Percentiles rank a stretch among this genome's conserved stretches.
Evolutionary conservation across 192 early-diverging fungal genomes (phyloP).

Genomic region (Coemansia sp.): DNA sequence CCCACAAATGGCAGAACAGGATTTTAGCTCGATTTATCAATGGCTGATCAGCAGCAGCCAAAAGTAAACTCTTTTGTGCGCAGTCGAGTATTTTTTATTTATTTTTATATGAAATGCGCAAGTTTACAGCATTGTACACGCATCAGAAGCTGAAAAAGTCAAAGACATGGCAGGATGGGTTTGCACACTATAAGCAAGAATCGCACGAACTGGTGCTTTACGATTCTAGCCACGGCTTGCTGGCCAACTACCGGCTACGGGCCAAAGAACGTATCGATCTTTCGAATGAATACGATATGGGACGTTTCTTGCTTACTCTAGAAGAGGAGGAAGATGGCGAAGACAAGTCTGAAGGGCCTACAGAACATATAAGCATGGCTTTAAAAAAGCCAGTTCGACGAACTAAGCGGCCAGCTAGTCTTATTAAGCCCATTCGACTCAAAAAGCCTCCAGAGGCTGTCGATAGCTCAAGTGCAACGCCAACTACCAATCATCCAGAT

Average conservation of each 20-base stretch:
- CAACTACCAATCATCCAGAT: too few species aligned
- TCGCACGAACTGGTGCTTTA: constrained; percentile 32
- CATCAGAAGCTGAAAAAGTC: constrained; percentile 52
- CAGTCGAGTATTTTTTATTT: background rate
- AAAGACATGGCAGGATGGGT: constrained; percentile 55
- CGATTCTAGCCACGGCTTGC: constrained; percentile 24
- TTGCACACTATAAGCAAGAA: constrained; percentile 28
- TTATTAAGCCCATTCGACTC: constrained; percentile 40
- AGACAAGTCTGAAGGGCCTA: background rate
- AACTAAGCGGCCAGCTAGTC: constrained; percentile 26
- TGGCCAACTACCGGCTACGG: constrained; percentile 34
- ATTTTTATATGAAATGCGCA: constrained; percentile 14
- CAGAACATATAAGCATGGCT: background rate
- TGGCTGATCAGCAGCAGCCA: constrained; percentile 13
- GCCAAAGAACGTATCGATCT: constrained; percentile 31
- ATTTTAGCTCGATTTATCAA: constrained; percentile 80
- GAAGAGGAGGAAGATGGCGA: constrained; percentile 26
- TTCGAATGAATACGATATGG: constrained; percentile 39
- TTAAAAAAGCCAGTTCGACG: constrained; percentile 5
- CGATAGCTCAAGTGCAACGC: background rate
- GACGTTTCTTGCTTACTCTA: constrained; percentile 39
- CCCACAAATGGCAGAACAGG: constrained; percentile 68
- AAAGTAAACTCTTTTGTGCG: background rate
- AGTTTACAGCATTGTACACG: constrained; percentile 48
- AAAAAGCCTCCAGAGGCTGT: background rate